Evolutionary conservation across 768 basidiomycete genomes (phyloP), one percentile per base, ranked within the genome.

Genomic region (Terana coerulea): DNA sequence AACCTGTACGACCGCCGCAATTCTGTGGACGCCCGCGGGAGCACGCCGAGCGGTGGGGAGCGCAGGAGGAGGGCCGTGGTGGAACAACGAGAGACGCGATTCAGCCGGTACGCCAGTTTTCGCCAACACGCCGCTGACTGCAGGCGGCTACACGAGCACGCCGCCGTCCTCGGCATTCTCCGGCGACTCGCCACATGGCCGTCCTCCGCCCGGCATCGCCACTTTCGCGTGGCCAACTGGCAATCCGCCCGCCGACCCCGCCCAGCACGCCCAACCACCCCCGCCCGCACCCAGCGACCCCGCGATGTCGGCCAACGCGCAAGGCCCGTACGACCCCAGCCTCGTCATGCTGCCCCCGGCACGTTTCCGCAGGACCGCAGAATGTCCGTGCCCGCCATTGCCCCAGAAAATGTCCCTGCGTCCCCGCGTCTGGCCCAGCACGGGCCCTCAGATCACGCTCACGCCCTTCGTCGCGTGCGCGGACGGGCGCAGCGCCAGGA

Each of bases 1-100:
- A 85, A 79, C 64, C 69, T 91, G 58, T 80, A 86, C 62, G 88
- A 92, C 64, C 84, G 88, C 45, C 80, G 90, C 54, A 81, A 82
- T 63, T 91, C 89, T 17, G 75, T 83, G 22, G 89, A 91, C 66
- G 78, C 84, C 15, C 78, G 86, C 45, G 47, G 30, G 40, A 24
- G 37, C 17, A 26, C 33, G 28, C 37, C 34, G n/a, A n/a, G 68
- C 40, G 71, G 72, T 42, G 53, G 59, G 47, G 49, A 56, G 19
- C 62, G 10, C 77, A 77, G 50, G 17, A 62, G n/a, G n/a, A n/a
- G n/a, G n/a, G 10, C 78, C 77, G 49, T 84, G 81, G 80, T 80
- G 83, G 78, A 56, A 70, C 33, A 75, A 76, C 58, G n/a, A n/a
- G n/a, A 75, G 87, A 64, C 82, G 90, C 53, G 88, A 91, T 63